phyloP scores from a whole-genome alignment of 768 basidiomycete genomes.

The Postia placenta region DNA sequence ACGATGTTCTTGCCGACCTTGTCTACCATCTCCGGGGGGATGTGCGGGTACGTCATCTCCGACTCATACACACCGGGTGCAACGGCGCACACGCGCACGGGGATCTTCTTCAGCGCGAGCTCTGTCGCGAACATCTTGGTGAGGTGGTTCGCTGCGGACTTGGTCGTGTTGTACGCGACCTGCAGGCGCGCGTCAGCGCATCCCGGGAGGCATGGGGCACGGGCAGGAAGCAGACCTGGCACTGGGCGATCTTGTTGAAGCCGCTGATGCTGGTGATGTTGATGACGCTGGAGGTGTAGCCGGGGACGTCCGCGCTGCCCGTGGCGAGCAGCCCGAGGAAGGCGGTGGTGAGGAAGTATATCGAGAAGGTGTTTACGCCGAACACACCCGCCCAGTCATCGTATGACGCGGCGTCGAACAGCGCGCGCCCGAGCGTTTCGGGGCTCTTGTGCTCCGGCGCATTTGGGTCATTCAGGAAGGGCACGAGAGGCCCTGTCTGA shows the following conservation, averaged over 20 bases:
- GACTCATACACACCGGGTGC: constrained; percentile 74
- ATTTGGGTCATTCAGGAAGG: constrained; percentile 49
- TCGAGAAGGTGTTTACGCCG: constrained; percentile 62
- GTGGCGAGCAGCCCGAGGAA: constrained; percentile 72
- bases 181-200: constrained; percentile 20
- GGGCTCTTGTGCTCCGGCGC: constrained; percentile 57
- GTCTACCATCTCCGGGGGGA: constrained; percentile 42
- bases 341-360: constrained; percentile 71
- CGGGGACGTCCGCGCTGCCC: constrained; percentile 53
- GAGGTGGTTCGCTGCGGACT: constrained; percentile 71
- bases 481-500: constrained; percentile 57
- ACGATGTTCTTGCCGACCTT: constrained; percentile 49
- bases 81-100: constrained; percentile 65
- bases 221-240: constrained; percentile 59
- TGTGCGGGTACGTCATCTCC: constrained; percentile 58
- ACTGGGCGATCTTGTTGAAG: constrained; percentile 60
- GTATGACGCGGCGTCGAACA: constrained; percentile 64
- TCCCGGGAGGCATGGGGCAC: constrained; percentile 17
- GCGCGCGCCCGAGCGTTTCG: constrained; percentile 57
- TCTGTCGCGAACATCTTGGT: constrained; percentile 75
- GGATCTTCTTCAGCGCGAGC: constrained; percentile 59
- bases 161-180: constrained; percentile 81
- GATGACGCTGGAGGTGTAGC: constrained; percentile 65
- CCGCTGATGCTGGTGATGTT: constrained; percentile 80
- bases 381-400: constrained; percentile 62